Evolutionary conservation across 2,329 filamentous ascomycete genomes (phyloP).

Genomic region (Ustulina deusta): DNA sequence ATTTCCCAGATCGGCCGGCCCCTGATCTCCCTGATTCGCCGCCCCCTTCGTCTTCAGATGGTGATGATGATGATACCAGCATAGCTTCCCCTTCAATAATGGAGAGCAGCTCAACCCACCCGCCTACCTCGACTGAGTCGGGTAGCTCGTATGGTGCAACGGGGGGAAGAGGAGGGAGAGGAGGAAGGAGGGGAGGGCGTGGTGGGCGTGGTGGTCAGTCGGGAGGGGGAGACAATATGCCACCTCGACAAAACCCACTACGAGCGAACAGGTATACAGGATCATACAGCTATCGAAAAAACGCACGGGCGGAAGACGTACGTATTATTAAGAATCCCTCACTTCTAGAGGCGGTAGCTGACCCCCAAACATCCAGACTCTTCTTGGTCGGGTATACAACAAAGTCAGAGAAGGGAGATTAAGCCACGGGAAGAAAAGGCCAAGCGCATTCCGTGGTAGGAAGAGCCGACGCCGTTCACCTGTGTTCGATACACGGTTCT

Average conservation of each 20-base stretch:
- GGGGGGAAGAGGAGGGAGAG: neutral
- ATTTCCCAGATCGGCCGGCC: neutral
- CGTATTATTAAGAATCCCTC: neutral
- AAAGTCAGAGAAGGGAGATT: too few species aligned
- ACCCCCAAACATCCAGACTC: neutral
- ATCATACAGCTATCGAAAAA: neutral
- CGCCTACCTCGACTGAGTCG: too few species aligned
- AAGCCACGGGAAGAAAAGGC: too few species aligned
- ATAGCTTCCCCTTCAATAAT: too few species aligned
- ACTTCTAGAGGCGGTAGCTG: neutral
- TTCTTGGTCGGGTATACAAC: neutral
- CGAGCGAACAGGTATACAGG: neutral
- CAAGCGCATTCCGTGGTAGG: too few species aligned
- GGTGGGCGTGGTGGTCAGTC: neutral
- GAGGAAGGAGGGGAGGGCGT: neutral
- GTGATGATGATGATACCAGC: neutral
- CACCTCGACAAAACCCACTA: neutral
- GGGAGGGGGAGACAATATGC: neutral
- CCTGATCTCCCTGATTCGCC: neutral
- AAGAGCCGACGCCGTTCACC: too few species aligned
- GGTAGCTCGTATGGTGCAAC: too few species aligned
- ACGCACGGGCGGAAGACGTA: neutral
- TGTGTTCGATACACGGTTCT: too few species aligned
- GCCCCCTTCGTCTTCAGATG: neutral
- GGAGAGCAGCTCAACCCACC: too few species aligned